Evolutionary conservation across 345 rosid species (phyloP).

Genomic region (Sonneratia caseolaris): DNA sequence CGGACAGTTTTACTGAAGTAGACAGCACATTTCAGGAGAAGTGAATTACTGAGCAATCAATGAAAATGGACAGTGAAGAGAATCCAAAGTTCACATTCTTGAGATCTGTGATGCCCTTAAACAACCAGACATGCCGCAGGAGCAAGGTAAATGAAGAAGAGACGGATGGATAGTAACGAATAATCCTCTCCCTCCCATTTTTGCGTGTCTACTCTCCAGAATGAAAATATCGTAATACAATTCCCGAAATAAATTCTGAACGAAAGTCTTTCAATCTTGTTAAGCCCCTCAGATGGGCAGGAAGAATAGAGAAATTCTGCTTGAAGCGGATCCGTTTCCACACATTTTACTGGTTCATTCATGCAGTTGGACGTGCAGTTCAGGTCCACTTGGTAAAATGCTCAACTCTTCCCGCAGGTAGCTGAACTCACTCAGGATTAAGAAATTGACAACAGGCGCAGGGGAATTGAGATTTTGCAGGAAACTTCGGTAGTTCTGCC

Average conservation of each 20-base stretch:
- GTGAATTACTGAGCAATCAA: too few species aligned
- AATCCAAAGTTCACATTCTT: background rate
- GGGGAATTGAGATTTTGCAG: background rate
- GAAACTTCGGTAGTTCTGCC: background rate
- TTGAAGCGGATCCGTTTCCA: background rate
- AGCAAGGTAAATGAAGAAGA: background rate
- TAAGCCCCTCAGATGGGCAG: too few species aligned
- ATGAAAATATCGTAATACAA: background rate
- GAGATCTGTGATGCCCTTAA: background rate
- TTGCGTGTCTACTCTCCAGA: too few species aligned
- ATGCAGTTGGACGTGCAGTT: too few species aligned
- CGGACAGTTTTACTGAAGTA: too few species aligned
- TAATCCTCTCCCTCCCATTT: background rate
- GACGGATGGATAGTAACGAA: background rate
- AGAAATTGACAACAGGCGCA: background rate
- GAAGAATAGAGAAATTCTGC: background rate
- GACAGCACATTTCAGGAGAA: background rate
- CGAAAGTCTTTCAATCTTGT: too few species aligned
- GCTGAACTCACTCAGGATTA: background rate
- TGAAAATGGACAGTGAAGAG: background rate
- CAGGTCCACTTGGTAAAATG: too few species aligned
- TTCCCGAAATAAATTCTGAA: background rate
- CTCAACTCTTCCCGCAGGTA: too few species aligned
- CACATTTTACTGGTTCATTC: background rate
- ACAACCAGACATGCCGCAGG: background rate